Conservation (phyloP, 1,284 basidiomycete species). For the Tilletia setariae region DNA sequence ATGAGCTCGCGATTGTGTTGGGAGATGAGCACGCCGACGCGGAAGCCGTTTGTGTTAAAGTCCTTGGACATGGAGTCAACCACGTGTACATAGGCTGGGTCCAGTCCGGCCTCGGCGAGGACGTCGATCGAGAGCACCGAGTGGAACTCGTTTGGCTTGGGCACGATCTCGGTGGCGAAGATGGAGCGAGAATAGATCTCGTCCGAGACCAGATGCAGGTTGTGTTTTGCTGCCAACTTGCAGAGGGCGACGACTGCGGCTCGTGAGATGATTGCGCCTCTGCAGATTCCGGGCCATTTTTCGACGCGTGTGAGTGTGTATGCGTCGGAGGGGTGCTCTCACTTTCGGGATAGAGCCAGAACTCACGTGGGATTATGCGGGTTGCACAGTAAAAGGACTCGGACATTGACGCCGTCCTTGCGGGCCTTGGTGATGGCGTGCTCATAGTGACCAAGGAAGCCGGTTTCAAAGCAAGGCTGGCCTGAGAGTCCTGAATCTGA, state of each 20-base stretch:
- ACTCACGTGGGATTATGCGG: slow-evolving; percentile 41
- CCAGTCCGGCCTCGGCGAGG: slow-evolving; percentile 24
- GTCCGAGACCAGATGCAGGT: slow-evolving; percentile 41
- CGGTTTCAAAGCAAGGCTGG: slow-evolving; percentile 22
- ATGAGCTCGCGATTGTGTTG: slow-evolving; percentile 35
- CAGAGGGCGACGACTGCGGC: slow-evolving; percentile 32
- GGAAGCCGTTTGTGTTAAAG: slow-evolving; percentile 44
- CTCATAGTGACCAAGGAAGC: slow-evolving; percentile 31
- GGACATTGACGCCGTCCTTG: slow-evolving; percentile 24
- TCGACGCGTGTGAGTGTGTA: too few relatives aligned
- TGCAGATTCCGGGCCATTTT: slow-evolving; percentile 25
- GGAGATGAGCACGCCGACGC: slow-evolving; percentile 34
- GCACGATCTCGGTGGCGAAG: slow-evolving; percentile 24
- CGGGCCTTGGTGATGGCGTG: slow-evolving; percentile 24
- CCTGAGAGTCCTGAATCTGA: not conserved
- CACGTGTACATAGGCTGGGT: slow-evolving; percentile 32
- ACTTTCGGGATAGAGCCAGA: not conserved
- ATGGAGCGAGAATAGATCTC: slow-evolving; percentile 44
- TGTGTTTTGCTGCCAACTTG: slow-evolving; percentile 33
- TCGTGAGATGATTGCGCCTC: slow-evolving; percentile 38
- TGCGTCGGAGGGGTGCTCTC: too few relatives aligned
- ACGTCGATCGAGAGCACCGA: slow-evolving; percentile 38
- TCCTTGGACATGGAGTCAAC: slow-evolving; percentile 41
- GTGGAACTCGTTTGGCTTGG: slow-evolving; percentile 27
- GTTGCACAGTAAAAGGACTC: slow-evolving; percentile 38